Percentiles rank a stretch among this genome's conserved stretches.
These are phyloP conservation scores for Hordeum vulgare DNA, from an alignment of 176 grass and related monocot species.

Conservation along the genomic window DNA sequence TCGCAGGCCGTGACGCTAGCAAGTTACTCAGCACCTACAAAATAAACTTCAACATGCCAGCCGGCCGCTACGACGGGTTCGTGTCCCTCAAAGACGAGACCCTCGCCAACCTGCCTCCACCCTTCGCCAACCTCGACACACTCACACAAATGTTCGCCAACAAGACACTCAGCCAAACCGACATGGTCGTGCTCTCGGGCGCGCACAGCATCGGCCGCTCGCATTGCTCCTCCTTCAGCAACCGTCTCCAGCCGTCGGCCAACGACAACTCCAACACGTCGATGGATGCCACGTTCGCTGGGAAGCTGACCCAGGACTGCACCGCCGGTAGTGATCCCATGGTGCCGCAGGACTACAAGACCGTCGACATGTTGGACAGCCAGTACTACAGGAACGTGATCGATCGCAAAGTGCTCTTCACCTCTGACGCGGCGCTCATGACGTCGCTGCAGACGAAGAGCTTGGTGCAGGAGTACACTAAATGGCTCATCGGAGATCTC, in stretches of 20 bases:
- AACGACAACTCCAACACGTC: background rate
- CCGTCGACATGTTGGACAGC: conserved; percentile 2
- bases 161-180: conserved; percentile 11
- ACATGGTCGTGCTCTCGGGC: conserved; percentile 38
- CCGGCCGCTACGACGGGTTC: conserved; percentile 33
- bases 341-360: background rate
- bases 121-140: background rate
- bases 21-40: background rate
- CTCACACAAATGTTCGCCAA: conserved; percentile 18
- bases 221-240: conserved; percentile 27
- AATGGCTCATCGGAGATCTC: too few relatives aligned
- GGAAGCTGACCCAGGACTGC: background rate
- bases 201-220: conserved; percentile 29
- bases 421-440: conserved; percentile 2
- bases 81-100: background rate
- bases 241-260: background rate
- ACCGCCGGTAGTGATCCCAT: background rate
- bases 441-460: background rate
- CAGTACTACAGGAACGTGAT: conserved; percentile 37
- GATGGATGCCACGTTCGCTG: background rate
- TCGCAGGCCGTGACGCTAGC: conserved; percentile 36
- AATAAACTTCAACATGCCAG: conserved; percentile 25
- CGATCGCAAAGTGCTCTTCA: background rate
- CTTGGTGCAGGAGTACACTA: background rate
- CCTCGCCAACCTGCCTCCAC: background rate